Percentiles rank a stretch among this genome's conserved stretches.
phyloP scores from a whole-genome alignment of 805 yeast genomes.

The Starmera quercuum region DNA sequence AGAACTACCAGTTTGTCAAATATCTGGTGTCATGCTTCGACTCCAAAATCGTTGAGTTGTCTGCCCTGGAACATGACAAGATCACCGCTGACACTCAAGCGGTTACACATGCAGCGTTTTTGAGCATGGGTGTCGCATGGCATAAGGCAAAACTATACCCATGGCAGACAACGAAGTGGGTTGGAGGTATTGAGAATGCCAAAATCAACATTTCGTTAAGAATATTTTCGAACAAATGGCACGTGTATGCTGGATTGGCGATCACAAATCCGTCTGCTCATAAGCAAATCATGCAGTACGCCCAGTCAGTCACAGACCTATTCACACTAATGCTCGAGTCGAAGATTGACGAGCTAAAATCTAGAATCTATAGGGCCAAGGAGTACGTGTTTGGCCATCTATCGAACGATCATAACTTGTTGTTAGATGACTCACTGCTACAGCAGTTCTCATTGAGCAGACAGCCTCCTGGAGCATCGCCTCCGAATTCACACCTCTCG shows the following conservation, averaged over 20 bases:
- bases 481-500: conserved; percentile 87
- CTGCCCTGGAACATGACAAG: conserved; percentile 86
- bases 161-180: conserved; percentile 81
- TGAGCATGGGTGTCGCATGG: conserved; percentile 98
- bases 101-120: conserved; percentile 94
- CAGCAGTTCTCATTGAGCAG: conserved; percentile 73
- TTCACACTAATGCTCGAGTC: conserved; percentile 78
- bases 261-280: conserved; percentile 95
- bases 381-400: conserved; percentile 70
- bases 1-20: conserved; percentile 54
- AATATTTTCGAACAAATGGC: conserved; percentile 93
- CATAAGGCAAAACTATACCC: conserved; percentile 75
- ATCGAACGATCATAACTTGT: conserved; percentile 44
- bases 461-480: conserved; percentile 54
- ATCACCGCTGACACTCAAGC: conserved; percentile 99
- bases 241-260: conserved; percentile 95
- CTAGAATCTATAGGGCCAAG: conserved; percentile 59
- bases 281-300: conserved; percentile 81
- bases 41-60: conserved; percentile 67
- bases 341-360: conserved; percentile 45
- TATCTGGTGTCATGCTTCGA: conserved; percentile 61
- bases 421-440: conserved; percentile 70
- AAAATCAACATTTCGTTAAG: conserved; percentile 89
- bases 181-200: conserved; percentile 94
- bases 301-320: conserved; percentile 74